Conservation (phyloP, 1,139 yeast genomes). For the Geotrichum phurueaensis region DNA sequence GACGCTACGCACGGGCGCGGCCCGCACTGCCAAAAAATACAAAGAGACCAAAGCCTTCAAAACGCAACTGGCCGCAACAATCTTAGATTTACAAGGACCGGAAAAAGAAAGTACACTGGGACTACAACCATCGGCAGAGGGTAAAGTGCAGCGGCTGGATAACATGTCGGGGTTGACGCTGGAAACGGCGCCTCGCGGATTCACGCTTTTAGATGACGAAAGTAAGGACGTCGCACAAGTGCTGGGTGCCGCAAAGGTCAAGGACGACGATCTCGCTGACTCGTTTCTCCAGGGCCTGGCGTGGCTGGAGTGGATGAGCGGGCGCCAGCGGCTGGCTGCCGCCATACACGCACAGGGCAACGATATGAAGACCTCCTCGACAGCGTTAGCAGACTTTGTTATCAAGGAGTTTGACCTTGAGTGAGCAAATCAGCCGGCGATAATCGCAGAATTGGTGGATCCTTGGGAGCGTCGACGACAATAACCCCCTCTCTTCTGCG, state of each 20-base stretch:
- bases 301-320: conserved; percentile 46
- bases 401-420: not conserved
- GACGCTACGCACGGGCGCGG: not conserved
- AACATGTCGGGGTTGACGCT: not conserved
- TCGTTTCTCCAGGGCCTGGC: conserved; percentile 53
- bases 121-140: too few species aligned
- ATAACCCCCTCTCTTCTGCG: too few species aligned
- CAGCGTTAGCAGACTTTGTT: not conserved
- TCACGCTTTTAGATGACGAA: not conserved
- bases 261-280: conserved; percentile 59
- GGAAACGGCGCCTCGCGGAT: not conserved
- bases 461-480: too few species aligned
- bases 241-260: conserved; percentile 28
- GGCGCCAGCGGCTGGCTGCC: not conserved
- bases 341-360: not conserved
- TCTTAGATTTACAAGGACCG: not conserved
- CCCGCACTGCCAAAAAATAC: not conserved
- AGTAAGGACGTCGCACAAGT: not conserved
- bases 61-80: conserved; percentile 1
- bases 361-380: too few species aligned
- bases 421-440: not conserved
- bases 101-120: too few species aligned
- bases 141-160: not conserved
- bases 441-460: too few species aligned
- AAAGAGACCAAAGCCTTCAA: conserved; percentile 9